Evolutionary conservation across 169 alveolate genomes (phyloP).

Genomic region (Plasmodium billcollinsi): DNA sequence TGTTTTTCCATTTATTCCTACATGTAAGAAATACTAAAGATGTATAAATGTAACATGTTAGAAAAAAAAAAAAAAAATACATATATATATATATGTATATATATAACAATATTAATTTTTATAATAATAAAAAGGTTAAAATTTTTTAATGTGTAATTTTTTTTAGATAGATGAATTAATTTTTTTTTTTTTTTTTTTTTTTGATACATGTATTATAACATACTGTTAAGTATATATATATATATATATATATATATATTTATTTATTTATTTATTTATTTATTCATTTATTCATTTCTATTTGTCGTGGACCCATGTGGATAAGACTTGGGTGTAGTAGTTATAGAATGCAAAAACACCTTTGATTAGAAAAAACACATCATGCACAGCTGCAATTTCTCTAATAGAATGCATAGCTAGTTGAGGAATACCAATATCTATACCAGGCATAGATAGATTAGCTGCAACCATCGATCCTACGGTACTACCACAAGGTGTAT

Average conservation of each 20-base stretch:
- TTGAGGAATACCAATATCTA: constrained; percentile 96
- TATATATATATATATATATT: neutral
- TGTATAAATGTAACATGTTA: too few relatives aligned
- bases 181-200: too few relatives aligned
- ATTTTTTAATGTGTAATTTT: too few relatives aligned
- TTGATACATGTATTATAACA: too few relatives aligned
- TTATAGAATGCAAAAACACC: constrained; percentile 74
- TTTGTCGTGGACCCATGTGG: constrained; percentile 27
- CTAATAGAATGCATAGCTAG: constrained; percentile 97
- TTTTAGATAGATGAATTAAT: too few relatives aligned
- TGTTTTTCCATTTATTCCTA: too few relatives aligned
- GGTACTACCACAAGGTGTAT: constrained; percentile 97
- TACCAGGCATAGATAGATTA: constrained; percentile 63
- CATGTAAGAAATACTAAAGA: too few relatives aligned
- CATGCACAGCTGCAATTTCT: constrained; percentile 88
- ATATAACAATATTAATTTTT: too few relatives aligned
- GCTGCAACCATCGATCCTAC: constrained; percentile 73
- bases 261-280: neutral
- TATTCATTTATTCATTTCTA: neutral
- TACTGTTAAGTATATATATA: neutral
- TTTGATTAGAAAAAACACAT: constrained; percentile 75
- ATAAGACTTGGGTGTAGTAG: constrained; percentile 39
- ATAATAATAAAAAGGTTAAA: too few relatives aligned
- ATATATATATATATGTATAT: too few relatives aligned
- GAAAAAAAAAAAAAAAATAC: too few relatives aligned